Conservation (phyloP, 2,329 filamentous ascomycete species). For the Fusarium napiforme region DNA sequence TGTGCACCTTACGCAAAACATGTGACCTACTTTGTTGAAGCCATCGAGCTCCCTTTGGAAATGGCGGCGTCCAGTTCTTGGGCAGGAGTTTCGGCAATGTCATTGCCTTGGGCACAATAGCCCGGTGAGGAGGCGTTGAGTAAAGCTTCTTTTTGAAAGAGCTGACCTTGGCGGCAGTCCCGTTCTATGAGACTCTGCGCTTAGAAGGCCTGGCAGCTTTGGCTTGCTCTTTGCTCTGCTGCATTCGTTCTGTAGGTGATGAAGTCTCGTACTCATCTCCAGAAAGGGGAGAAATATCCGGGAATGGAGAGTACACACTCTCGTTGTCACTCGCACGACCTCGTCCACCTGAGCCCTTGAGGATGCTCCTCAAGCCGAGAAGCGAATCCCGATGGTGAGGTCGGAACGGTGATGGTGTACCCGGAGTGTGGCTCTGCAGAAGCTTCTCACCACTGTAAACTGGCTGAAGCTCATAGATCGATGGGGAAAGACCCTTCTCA, state of each 20-base stretch:
- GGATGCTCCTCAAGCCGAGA: constrained; percentile 37
- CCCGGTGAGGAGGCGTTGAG: neutral
- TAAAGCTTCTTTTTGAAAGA: neutral
- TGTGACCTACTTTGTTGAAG: constrained; percentile 29
- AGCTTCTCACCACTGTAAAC: constrained; percentile 33
- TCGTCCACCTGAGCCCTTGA: constrained; percentile 18
- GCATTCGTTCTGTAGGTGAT: constrained; percentile 30
- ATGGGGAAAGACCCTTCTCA: neutral
- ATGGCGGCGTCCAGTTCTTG: constrained; percentile 6
- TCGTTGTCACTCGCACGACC: neutral
- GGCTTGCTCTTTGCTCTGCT: constrained; percentile 27
- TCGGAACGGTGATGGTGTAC: constrained; percentile 18
- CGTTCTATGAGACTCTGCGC: constrained; percentile 7
- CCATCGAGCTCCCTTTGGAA: constrained; percentile 14
- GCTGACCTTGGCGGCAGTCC: neutral
- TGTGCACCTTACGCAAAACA: too few species aligned
- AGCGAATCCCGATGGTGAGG: constrained; percentile 34
- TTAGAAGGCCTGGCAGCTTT: constrained; percentile 11
- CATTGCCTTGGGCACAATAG: neutral
- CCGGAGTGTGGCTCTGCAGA: neutral
- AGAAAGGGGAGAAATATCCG: constrained; percentile 9
- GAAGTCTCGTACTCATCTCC: constrained; percentile 2
- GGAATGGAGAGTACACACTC: neutral
- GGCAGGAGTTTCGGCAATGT: neutral
- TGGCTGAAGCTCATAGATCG: constrained; percentile 28